Conservation (phyloP, 164 flowering plant genomes). For the Macadamia integrifolia region DNA sequence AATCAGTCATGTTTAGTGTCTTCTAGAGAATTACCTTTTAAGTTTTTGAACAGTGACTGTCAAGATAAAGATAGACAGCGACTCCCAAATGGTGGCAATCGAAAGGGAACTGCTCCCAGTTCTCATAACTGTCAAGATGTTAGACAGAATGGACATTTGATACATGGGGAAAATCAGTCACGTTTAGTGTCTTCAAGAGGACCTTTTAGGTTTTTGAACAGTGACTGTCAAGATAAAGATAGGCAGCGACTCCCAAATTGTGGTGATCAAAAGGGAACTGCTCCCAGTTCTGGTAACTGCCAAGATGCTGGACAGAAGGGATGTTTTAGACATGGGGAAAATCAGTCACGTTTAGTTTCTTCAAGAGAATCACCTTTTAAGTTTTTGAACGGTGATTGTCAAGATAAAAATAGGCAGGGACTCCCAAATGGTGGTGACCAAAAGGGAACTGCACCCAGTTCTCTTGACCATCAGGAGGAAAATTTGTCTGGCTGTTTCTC, state of each 20-base stretch:
- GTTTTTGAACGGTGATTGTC: slow-evolving; percentile 4
- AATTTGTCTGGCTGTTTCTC: slow-evolving; percentile 13
- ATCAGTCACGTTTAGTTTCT: slow-evolving; percentile 14
- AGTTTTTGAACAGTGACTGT: slow-evolving; percentile 5
- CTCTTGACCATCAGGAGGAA: slow-evolving; percentile 10
- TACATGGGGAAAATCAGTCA: slow-evolving; percentile 8
- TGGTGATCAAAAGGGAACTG: slow-evolving; percentile 23
- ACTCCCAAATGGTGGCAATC: slow-evolving; percentile 18
- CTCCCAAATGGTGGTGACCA: slow-evolving; percentile 17
- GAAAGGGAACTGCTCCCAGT: slow-evolving; percentile 21
- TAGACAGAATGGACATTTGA: no score
- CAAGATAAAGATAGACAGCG: slow-evolving; percentile 1
- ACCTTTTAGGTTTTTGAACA: slow-evolving; percentile 11
- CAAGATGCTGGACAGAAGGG: no score
- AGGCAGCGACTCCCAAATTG: slow-evolving; percentile 9
- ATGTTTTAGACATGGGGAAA: not conserved
- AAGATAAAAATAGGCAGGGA: slow-evolving; percentile 2
- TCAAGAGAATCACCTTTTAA: slow-evolving; percentile 17
- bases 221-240: slow-evolving; percentile 4
- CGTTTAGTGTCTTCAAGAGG: slow-evolving; percentile 17
- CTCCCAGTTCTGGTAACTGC: slow-evolving; percentile 2
- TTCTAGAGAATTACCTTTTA: slow-evolving; percentile 18
- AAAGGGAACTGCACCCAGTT: slow-evolving; percentile 22
- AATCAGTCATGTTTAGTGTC: slow-evolving; percentile 15
- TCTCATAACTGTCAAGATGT: no score